Percentiles rank a stretch among this genome's conserved stretches.
phyloP scores from a whole-genome alignment of 352 stramenopile species.

The Phytopythium sindhum region DNA sequence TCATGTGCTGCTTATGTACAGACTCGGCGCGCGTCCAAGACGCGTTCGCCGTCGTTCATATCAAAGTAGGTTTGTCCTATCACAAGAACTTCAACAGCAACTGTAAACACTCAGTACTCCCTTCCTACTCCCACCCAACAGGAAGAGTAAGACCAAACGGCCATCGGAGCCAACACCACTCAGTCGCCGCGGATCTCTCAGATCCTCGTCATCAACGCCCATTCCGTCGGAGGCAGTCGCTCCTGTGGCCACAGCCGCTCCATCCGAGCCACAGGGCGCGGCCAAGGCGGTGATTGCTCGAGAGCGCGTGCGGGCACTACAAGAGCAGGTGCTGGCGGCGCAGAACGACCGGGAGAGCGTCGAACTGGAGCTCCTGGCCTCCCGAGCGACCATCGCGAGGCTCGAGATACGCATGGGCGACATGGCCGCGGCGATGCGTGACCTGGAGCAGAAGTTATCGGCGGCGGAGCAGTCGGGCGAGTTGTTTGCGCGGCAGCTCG shows the following conservation, averaged over 20 bases:
- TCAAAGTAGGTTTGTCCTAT: conserved; percentile 11
- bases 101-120: not conserved
- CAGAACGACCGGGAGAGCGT: conserved; percentile 5
- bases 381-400: conserved; percentile 17
- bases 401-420: conserved; percentile 7
- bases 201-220: conserved; percentile 1
- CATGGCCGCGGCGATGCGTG: not conserved
- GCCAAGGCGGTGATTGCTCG: not conserved
- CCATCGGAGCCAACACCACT: conserved; percentile 16
- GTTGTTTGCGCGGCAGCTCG: conserved; percentile 33
- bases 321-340: conserved; percentile 2
- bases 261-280: not conserved
- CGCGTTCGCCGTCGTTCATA: conserved; percentile 18
- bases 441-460: conserved; percentile 31
- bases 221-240: not conserved
- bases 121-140: not conserved
- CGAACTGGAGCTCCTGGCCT: conserved; percentile 6
- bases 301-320: conserved; percentile 6
- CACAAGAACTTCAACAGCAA: not conserved
- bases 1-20: not conserved
- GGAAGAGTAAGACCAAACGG: conserved; percentile 21
- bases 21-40: conserved; percentile 12
- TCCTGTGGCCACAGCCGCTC: not conserved
- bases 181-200: conserved; percentile 9
- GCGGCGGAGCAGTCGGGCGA: conserved; percentile 38